Conservation (phyloP, 2,329 filamentous ascomycete genomes). For the Fusarium sp. region DNA sequence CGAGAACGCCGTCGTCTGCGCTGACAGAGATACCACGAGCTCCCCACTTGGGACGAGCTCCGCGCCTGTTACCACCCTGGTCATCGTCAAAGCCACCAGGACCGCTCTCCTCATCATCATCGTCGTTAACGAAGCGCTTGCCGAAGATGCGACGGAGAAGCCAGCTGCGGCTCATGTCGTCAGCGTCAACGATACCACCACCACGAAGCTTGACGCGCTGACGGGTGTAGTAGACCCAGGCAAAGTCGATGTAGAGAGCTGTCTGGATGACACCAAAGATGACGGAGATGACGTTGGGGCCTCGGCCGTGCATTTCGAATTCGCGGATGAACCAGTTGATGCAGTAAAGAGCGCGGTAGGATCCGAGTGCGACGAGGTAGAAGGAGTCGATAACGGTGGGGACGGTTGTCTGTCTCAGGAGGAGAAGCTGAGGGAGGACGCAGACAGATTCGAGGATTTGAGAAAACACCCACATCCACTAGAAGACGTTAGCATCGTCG, state of each 20-base stretch:
- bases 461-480: constrained; percentile 90
- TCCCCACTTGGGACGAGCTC: constrained; percentile 68
- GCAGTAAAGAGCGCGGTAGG: constrained; percentile 89
- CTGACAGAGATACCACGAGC: constrained; percentile 73
- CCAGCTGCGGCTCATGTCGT: constrained; percentile 88
- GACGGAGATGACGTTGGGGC: constrained; percentile 78
- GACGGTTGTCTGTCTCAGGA: constrained; percentile 93
- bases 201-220: constrained; percentile 92
- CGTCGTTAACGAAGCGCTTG: constrained; percentile 62
- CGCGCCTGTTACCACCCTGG: constrained; percentile 45
- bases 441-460: constrained; percentile 92
- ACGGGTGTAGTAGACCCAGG: constrained; percentile 94
- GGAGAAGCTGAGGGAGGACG: constrained; percentile 88
- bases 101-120: constrained; percentile 71
- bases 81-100: constrained; percentile 60
- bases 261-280: constrained; percentile 92
- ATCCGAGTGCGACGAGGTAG: constrained; percentile 88
- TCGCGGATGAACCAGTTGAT: constrained; percentile 87
- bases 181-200: constrained; percentile 88
- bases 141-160: constrained; percentile 83
- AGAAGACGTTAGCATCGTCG: constrained; percentile 24
- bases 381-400: constrained; percentile 97
- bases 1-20: constrained; percentile 70
- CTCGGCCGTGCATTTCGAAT: constrained; percentile 66
- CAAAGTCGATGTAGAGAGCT: constrained; percentile 90